Percentiles rank a stretch among this genome's conserved stretches.
These are phyloP conservation scores for Calocybe gambosa DNA, from an alignment of 1,284 basidiomycete species.

Conservation along the genomic window DNA sequence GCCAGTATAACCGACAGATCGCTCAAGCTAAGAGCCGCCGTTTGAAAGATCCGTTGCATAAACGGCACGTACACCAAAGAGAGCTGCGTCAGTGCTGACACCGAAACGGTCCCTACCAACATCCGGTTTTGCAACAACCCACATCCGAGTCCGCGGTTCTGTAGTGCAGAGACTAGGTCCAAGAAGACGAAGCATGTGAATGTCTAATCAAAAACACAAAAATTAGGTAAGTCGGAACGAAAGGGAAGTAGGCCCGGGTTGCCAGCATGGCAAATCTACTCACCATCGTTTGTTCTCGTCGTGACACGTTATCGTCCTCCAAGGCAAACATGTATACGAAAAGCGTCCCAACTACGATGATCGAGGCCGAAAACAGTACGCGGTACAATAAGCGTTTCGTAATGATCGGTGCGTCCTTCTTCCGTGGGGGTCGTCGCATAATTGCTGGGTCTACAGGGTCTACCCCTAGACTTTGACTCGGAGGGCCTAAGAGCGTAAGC, in stretches of 20 bases:
- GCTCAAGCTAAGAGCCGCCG: conserved; percentile 62
- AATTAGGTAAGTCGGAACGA: conserved; percentile 5
- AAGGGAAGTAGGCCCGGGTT: neutral
- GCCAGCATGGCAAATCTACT: conserved; percentile 17
- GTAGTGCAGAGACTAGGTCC: conserved; percentile 90
- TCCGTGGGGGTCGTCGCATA: conserved; percentile 85
- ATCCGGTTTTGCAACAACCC: conserved; percentile 80
- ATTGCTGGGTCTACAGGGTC: conserved; percentile 91
- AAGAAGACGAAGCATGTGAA: conserved; percentile 97
- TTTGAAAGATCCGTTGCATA: conserved; percentile 93
- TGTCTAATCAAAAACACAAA: conserved; percentile 54
- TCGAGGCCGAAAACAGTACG: conserved; percentile 84
- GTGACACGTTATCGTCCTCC: conserved; percentile 74
- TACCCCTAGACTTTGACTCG: conserved; percentile 92
- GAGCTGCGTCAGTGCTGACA: conserved; percentile 81
- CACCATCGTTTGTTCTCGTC: conserved; percentile 93
- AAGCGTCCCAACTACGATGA: conserved; percentile 86
- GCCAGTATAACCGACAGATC: conserved; percentile 73
- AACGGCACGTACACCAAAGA: conserved; percentile 86
- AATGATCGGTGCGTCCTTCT: conserved; percentile 87
- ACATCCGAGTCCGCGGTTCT: conserved; percentile 87
- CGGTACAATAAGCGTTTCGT: conserved; percentile 68
- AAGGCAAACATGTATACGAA: conserved; percentile 85
- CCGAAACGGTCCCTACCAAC: conserved; percentile 81
- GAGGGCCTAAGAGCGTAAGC: conserved; percentile 56